Evolutionary conservation across 495 filamentous ascomycete genomes (phyloP).

Genomic region (Cercophora sp.): DNA sequence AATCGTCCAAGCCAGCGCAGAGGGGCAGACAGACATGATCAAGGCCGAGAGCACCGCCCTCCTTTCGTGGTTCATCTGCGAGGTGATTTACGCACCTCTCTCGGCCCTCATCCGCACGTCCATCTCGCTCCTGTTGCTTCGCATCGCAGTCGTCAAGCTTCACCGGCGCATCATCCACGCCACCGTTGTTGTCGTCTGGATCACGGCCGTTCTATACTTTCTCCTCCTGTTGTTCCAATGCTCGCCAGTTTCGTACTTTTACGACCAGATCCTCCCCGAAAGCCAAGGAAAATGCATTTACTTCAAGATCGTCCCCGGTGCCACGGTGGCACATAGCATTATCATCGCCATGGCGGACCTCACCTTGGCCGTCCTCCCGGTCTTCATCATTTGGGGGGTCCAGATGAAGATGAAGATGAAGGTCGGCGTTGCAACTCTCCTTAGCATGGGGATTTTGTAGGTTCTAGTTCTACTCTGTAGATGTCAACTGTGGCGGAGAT

Average conservation of each 20-base stretch:
- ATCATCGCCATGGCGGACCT: conserved; percentile 38
- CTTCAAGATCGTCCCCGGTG: conserved; percentile 19
- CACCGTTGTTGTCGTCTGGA: conserved; percentile 19
- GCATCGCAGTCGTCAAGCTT: conserved; percentile 26
- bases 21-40: neutral
- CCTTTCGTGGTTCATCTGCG: conserved; percentile 28
- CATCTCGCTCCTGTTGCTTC: conserved; percentile 39
- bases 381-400: conserved; percentile 39
- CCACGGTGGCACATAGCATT: conserved; percentile 35
- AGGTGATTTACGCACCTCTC: conserved; percentile 31
- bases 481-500: neutral
- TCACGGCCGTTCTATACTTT: conserved; percentile 32
- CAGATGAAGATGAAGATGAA: conserved; percentile 35
- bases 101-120: conserved; percentile 37
- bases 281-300: conserved; percentile 32
- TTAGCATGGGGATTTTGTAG: conserved; percentile 36
- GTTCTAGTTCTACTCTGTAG: neutral
- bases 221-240: conserved; percentile 41
- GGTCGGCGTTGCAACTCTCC: conserved; percentile 28
- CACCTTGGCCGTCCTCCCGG: conserved; percentile 39
- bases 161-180: conserved; percentile 36
- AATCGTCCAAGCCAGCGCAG: conserved; percentile 10
- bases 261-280: conserved; percentile 23
- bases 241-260: conserved; percentile 35
- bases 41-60: conserved; percentile 16